Conservation (phyloP, 2,329 filamentous ascomycete species). For the Calonectria pteridis region DNA sequence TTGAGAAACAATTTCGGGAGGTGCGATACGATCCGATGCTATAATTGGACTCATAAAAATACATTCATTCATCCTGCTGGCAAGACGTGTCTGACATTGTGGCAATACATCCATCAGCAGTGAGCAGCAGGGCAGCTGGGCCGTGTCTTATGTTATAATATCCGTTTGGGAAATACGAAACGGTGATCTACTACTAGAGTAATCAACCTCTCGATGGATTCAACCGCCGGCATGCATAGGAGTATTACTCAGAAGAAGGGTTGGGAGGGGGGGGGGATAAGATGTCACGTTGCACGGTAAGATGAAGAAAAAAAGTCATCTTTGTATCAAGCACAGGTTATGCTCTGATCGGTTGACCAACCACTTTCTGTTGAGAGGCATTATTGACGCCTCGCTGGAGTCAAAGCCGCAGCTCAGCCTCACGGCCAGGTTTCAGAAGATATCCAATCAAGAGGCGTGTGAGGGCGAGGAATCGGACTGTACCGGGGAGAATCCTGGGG, state of each 20-base stretch:
- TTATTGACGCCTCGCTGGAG: not conserved
- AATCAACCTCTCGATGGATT: not conserved
- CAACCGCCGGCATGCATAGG: not conserved
- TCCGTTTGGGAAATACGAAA: not conserved
- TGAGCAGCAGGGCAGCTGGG: not conserved
- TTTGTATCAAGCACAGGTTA: not conserved
- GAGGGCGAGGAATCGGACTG: not conserved
- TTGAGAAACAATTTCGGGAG: too few species aligned
- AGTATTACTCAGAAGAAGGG: not conserved
- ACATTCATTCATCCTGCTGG: not conserved
- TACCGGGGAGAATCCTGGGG: not conserved
- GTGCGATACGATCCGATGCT: not conserved
- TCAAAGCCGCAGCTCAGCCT: slow-evolving; percentile 7
- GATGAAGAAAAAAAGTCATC: not conserved
- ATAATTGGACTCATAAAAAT: not conserved
- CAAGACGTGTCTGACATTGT: not conserved
- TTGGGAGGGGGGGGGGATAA: too few species aligned
- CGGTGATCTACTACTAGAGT: not conserved
- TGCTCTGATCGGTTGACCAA: not conserved
- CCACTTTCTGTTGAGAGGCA: not conserved
- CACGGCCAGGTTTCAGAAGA: not conserved
- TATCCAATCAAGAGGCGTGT: not conserved
- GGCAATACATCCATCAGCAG: not conserved
- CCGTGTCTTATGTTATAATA: not conserved
- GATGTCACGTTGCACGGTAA: not conserved